phyloP scores from a whole-genome alignment of 2,329 filamentous ascomycete genomes.

The Paecilomyces variotii region DNA sequence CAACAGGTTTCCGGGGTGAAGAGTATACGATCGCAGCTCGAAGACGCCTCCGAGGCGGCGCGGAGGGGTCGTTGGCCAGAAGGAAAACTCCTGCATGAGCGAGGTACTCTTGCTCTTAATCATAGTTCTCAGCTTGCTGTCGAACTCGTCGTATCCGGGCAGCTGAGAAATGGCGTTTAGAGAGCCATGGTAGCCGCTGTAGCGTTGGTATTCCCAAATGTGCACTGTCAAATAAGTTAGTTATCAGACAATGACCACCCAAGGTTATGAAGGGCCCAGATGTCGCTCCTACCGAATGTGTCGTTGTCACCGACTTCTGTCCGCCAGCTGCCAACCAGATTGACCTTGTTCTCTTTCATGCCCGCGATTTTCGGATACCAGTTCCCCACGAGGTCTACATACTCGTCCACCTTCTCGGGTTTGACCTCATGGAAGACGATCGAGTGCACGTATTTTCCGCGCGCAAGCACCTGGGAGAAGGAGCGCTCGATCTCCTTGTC shows the following conservation, averaged over 20 bases:
- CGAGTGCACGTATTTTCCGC: conserved; percentile 96
- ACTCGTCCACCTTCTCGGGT: conserved; percentile 91
- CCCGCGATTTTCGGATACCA: conserved; percentile 91
- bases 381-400: conserved; percentile 75
- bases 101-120: conserved; percentile 80
- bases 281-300: conserved; percentile 66
- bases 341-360: conserved; percentile 81
- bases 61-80: conserved; percentile 93
- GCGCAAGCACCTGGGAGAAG: conserved; percentile 88
- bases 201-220: conserved; percentile 99
- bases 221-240: conserved; percentile 57
- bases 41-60: conserved; percentile 87
- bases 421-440: conserved; percentile 96
- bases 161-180: conserved; percentile 75
- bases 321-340: conserved; percentile 95
- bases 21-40: conserved; percentile 90
- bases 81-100: conserved; percentile 98
- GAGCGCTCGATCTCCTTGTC: conserved; percentile 93
- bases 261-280: background rate
- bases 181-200: conserved; percentile 90
- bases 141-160: conserved; percentile 76
- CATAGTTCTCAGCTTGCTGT: conserved; percentile 73
- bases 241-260: background rate
- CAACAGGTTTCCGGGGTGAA: conserved; percentile 89
- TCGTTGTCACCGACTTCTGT: conserved; percentile 96